These are phyloP conservation scores for Otatea glauca DNA, from an alignment of 176 grass and related monocot species.

Conservation along the genomic window DNA sequence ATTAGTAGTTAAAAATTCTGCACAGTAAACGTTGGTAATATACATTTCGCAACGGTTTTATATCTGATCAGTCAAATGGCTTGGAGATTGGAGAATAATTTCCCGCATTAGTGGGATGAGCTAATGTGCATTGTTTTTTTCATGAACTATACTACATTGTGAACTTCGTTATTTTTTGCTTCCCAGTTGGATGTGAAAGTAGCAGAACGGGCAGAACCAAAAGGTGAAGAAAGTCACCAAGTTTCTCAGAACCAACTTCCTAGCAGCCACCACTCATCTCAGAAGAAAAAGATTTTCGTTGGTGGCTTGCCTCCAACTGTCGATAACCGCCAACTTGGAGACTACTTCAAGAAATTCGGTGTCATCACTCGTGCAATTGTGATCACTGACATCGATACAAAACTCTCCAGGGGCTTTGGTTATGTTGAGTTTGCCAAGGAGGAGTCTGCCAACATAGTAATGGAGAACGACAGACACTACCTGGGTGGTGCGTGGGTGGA, in stretches of 20 bases:
- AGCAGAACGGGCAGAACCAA: constrained; percentile 10
- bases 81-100: not conserved
- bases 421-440: constrained; percentile 27
- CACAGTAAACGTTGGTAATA: too few species aligned
- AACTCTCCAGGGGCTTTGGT: constrained; percentile 29
- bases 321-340: constrained; percentile 7
- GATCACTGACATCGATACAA: constrained; percentile 16
- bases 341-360: constrained; percentile 37
- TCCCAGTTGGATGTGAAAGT: constrained; percentile 44
- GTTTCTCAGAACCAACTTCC: not conserved
- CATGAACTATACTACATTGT: not conserved
- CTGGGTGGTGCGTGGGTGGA: constrained; percentile 10
- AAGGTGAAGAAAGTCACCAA: not conserved
- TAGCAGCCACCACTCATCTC: not conserved
- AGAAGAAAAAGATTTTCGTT: constrained; percentile 43
- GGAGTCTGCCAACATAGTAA: not conserved
- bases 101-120: not conserved
- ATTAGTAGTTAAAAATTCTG: too few species aligned
- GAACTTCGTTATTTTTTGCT: not conserved
- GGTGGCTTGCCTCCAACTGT: constrained; percentile 31
- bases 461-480: constrained; percentile 22
- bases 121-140: not conserved
- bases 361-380: constrained; percentile 31
- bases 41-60: too few species aligned
- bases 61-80: not conserved